A percentile compares a stretch with the other conserved stretches of the same genome.
Evolutionary conservation across 2,329 filamentous ascomycete species (phyloP).

Genomic region (Calycina marina): DNA sequence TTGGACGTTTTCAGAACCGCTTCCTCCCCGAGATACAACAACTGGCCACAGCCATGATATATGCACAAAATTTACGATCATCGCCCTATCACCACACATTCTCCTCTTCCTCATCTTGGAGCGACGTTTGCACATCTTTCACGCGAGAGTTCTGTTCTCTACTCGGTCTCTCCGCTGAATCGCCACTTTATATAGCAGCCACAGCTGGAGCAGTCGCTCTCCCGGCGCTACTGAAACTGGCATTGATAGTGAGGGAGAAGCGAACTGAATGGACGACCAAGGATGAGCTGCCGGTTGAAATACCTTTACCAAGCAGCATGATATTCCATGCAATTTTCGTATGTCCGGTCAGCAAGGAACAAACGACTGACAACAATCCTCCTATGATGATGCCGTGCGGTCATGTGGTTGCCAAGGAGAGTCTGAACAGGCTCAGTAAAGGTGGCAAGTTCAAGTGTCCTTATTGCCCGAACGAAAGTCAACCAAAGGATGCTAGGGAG

Average conservation of each 20-base stretch:
- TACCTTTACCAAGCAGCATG: constrained; percentile 42
- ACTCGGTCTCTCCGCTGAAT: constrained; percentile 78
- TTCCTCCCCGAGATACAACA: constrained; percentile 70
- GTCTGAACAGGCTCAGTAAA: constrained; percentile 65
- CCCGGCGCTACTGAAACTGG: constrained; percentile 77
- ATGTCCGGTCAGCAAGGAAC: constrained; percentile 92
- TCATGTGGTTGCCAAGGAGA: constrained; percentile 82
- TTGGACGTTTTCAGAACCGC: constrained; percentile 57
- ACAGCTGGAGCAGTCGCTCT: constrained; percentile 88
- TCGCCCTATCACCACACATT: constrained; percentile 77
- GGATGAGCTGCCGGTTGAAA: constrained; percentile 75
- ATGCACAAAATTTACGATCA: constrained; percentile 52
- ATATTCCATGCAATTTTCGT: constrained; percentile 95
- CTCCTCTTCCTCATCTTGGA: constrained; percentile 60
- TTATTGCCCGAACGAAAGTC: constrained; percentile 80
- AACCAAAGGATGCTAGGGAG: constrained; percentile 51
- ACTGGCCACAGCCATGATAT: constrained; percentile 70
- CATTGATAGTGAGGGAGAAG: constrained; percentile 74
- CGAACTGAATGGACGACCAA: constrained; percentile 90
- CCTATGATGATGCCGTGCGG: constrained; percentile 96
- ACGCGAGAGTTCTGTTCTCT: constrained; percentile 90
- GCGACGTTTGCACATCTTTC: constrained; percentile 75
- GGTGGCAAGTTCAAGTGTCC: constrained; percentile 81
- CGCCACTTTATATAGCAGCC: constrained; percentile 80
- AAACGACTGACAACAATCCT: constrained; percentile 83